Evolutionary conservation across 768 basidiomycete species (phyloP).

Genomic region (Collybiopsis confluens): DNA sequence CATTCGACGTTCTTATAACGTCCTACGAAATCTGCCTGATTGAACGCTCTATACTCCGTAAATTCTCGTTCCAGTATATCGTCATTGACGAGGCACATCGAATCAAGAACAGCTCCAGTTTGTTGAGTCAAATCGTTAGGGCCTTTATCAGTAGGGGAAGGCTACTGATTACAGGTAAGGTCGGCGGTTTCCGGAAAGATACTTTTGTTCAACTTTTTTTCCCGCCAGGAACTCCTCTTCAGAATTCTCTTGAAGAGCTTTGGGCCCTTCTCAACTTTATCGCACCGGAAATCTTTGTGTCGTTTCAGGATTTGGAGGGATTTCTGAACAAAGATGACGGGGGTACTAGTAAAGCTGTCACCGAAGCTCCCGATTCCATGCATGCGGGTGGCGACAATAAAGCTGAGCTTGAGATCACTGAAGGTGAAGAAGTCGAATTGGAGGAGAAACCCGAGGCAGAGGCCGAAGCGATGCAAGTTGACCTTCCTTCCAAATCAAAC

Average conservation of each 20-base stretch:
- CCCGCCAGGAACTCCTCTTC: conserved; percentile 65
- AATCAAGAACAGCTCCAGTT: conserved; percentile 98
- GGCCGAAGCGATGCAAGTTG: not conserved
- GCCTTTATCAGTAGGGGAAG: conserved; percentile 85
- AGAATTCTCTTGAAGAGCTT: conserved; percentile 95
- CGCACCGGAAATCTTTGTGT: conserved; percentile 92
- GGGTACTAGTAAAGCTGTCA: conserved; percentile 39
- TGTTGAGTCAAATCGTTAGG: conserved; percentile 91
- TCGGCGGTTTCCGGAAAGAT: not conserved
- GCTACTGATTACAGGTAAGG: conserved; percentile 83
- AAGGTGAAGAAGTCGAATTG: not conserved
- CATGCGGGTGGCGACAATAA: not conserved
- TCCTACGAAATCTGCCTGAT: conserved; percentile 97
- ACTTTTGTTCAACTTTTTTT: not conserved
- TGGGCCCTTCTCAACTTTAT: conserved; percentile 94
- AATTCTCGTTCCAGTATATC: conserved; percentile 97
- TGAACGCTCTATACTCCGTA: conserved; percentile 88
- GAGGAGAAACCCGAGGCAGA: not conserved
- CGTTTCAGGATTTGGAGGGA: conserved; percentile 86
- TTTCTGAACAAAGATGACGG: conserved; percentile 89
- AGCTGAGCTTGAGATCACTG: too few relatives aligned
- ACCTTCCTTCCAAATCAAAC: not conserved
- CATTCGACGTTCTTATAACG: conserved; percentile 90
- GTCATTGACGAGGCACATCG: conserved; percentile 98
- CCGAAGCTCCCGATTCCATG: not conserved